A percentile compares a stretch with the other conserved stretches of the same genome.
Evolutionary conservation across 805 yeast genomes (phyloP).

Genomic region (Candida montana): DNA sequence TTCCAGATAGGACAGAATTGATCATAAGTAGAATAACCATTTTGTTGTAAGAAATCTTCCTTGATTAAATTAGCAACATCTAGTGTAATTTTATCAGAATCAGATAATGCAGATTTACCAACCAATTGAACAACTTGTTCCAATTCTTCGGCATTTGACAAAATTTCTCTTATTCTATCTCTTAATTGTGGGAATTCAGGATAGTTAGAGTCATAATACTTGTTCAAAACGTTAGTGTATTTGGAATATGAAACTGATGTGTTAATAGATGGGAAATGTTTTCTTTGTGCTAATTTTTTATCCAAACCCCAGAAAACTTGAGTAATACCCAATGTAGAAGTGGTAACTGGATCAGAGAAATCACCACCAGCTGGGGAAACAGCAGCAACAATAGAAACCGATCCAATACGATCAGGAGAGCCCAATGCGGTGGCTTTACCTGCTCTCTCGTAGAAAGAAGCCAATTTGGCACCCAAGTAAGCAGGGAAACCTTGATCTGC

Average conservation of each 20-base stretch:
- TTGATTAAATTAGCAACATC: constrained; percentile 89
- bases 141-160: constrained; percentile 95
- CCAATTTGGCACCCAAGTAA: constrained; percentile 95
- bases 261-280: constrained; percentile 98
- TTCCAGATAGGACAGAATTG: constrained; percentile 99
- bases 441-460: constrained; percentile 99
- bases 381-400: constrained; percentile 99
- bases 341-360: constrained; percentile 99
- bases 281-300: constrained; percentile 98
- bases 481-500: constrained; percentile 99
- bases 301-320: constrained; percentile 99
- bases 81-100: constrained; percentile 91
- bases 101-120: constrained; percentile 96
- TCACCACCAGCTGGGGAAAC: constrained; percentile 99
- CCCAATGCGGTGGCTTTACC: constrained; percentile 95
- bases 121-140: constrained; percentile 99
- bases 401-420: constrained; percentile 93
- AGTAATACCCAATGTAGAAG: constrained; percentile 98
- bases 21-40: constrained; percentile 97
- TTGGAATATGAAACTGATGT: constrained; percentile 95
- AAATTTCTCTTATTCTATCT: constrained; percentile 87
- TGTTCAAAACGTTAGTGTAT: constrained; percentile 82
- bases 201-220: constrained; percentile 77
- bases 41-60: constrained; percentile 98
- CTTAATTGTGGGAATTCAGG: constrained; percentile 91